Conservation (phyloP, 2,329 filamentous ascomycete genomes). For the Venturiaceae sp. region DNA sequence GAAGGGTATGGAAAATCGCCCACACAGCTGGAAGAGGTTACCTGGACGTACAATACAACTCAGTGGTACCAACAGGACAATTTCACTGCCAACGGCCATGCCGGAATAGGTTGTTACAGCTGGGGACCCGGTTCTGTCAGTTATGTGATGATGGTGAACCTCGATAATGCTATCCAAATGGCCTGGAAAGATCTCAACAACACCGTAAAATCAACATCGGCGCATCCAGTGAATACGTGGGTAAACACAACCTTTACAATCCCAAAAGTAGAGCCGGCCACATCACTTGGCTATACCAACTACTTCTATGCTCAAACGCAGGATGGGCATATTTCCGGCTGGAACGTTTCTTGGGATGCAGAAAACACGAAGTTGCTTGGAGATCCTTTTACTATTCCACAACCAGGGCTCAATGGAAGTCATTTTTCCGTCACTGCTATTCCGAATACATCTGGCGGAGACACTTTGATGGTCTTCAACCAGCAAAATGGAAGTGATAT, state of each 20-base stretch:
- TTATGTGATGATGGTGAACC: conserved; percentile 34
- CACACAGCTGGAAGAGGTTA: conserved; percentile 5
- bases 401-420: conserved; percentile 25
- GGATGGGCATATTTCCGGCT: conserved; percentile 26
- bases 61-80: conserved; percentile 7
- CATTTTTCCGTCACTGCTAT: conserved; percentile 29
- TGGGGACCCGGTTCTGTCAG: conserved; percentile 29
- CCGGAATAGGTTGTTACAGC: conserved; percentile 33
- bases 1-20: conserved; percentile 1
- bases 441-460: conserved; percentile 16
- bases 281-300: conserved; percentile 31
- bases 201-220: conserved; percentile 16
- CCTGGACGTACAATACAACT: conserved; percentile 9
- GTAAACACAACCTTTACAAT: conserved; percentile 21
- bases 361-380: conserved; percentile 26
- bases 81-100: conserved; percentile 26
- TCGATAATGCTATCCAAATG: conserved; percentile 27
- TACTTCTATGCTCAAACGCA: conserved; percentile 31
- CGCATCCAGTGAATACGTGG: conserved; percentile 32
- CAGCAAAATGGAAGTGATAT: conserved; percentile 20
- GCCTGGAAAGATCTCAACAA: conserved; percentile 35
- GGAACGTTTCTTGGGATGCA: conserved; percentile 26
- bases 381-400: conserved; percentile 23
- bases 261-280: conserved; percentile 26
- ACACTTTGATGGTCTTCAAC: conserved; percentile 21